Percentiles rank a stretch among this genome's conserved stretches.
Conservation (phyloP, 2,329 filamentous ascomycete species). For the Trichoderma asperellum region DNA sequence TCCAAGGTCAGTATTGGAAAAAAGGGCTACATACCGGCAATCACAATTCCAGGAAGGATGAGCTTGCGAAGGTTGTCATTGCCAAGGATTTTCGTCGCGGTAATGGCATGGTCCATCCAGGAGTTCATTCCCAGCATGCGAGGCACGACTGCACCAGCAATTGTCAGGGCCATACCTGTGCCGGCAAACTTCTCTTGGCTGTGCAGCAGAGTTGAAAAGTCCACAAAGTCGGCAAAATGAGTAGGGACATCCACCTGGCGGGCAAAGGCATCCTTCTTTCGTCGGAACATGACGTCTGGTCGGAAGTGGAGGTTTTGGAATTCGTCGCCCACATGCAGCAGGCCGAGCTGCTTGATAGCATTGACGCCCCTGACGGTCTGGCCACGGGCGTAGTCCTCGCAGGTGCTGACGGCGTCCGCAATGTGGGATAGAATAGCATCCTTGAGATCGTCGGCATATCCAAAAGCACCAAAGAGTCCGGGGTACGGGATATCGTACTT, state of each 20-base stretch:
- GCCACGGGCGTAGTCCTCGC: conserved; percentile 82
- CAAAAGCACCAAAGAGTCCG: conserved; percentile 80
- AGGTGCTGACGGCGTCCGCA: conserved; percentile 73
- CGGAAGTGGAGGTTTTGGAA: conserved; percentile 86
- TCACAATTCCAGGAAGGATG: conserved; percentile 76
- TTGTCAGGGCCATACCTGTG: conserved; percentile 90
- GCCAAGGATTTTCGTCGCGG: conserved; percentile 78
- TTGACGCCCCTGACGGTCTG: conserved; percentile 81
- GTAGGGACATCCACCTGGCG: conserved; percentile 86
- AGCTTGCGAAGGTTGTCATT: conserved; percentile 79
- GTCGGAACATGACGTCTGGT: conserved; percentile 91
- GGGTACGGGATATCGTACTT: conserved; percentile 83
- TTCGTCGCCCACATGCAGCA: conserved; percentile 85
- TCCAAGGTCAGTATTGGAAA: neutral
- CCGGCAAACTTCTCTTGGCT: conserved; percentile 93
- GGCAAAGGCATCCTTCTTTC: conserved; percentile 77
- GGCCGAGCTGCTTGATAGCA: conserved; percentile 83
- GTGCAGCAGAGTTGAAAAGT: conserved; percentile 79
- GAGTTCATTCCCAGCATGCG: conserved; percentile 80
- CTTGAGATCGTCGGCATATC: conserved; percentile 92
- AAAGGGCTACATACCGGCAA: conserved; percentile 67
- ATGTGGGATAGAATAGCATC: conserved; percentile 90
- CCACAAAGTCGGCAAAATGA: conserved; percentile 92
- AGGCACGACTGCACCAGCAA: conserved; percentile 82
- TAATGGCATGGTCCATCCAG: conserved; percentile 87